Conservation (phyloP, 1,139 yeast genomes). For the Pichia cactophila region DNA sequence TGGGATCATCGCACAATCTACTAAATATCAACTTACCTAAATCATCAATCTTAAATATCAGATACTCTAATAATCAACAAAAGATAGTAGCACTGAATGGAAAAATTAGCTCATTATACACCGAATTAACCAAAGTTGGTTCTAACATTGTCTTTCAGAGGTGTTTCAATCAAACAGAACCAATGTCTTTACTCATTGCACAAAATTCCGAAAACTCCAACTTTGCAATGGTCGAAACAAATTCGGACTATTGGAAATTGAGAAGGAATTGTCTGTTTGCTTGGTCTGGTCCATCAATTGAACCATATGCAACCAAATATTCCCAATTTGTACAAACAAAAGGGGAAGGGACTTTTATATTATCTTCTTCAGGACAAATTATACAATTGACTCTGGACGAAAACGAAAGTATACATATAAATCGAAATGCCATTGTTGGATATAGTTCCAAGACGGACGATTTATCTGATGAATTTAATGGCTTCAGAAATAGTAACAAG, state of each 20-base stretch:
- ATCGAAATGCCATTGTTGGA: slow-evolving; percentile 34
- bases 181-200: slow-evolving; percentile 26
- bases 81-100: slow-evolving; percentile 43
- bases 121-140: slow-evolving; percentile 19
- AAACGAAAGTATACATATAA: slow-evolving; percentile 32
- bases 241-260: slow-evolving; percentile 32
- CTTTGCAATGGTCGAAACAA: slow-evolving; percentile 21
- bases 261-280: slow-evolving; percentile 34
- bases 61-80: slow-evolving; percentile 33
- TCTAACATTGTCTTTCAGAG: slow-evolving; percentile 24
- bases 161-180: slow-evolving; percentile 24
- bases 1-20: slow-evolving; percentile 39
- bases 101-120: slow-evolving; percentile 24
- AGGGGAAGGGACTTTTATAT: slow-evolving; percentile 36
- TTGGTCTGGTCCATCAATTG: slow-evolving; percentile 38
- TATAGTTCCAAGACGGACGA: slow-evolving; percentile 15
- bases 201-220: slow-evolving; percentile 22
- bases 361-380: slow-evolving; percentile 34
- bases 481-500: slow-evolving; percentile 8
- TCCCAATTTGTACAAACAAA: slow-evolving; percentile 23
- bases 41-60: slow-evolving; percentile 36
- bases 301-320: slow-evolving; percentile 17
- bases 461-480: neutral
- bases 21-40: slow-evolving; percentile 43
- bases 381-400: slow-evolving; percentile 29